Conservation (phyloP, 2,329 filamentous ascomycete species). For the Nemania sp. region DNA sequence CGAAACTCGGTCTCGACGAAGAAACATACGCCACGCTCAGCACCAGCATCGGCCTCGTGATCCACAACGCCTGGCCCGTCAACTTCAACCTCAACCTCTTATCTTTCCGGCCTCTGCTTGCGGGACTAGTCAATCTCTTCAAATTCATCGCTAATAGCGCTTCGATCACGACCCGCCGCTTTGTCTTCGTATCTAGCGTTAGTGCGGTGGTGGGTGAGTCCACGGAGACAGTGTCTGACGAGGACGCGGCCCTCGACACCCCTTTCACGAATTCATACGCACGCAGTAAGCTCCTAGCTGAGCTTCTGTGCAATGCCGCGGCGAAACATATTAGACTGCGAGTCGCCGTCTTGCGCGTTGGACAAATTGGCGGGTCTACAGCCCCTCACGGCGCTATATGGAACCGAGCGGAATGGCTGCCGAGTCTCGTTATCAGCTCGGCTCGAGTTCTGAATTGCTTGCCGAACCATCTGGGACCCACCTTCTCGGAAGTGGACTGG, state of each 20-base stretch:
- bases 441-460: conserved; percentile 42
- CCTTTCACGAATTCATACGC: conserved; percentile 30
- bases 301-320: conserved; percentile 33
- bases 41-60: conserved; percentile 21
- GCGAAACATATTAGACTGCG: conserved; percentile 19
- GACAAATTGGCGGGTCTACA: conserved; percentile 37
- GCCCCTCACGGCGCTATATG: conserved; percentile 36
- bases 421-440: conserved; percentile 46
- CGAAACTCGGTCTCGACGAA: neutral
- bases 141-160: conserved; percentile 22
- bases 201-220: too few species aligned
- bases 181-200: too few species aligned
- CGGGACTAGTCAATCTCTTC: conserved; percentile 29
- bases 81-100: conserved; percentile 31
- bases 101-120: conserved; percentile 27
- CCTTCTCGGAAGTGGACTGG: conserved; percentile 46
- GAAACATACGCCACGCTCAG: conserved; percentile 23
- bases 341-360: conserved; percentile 31
- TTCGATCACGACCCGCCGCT: too few species aligned
- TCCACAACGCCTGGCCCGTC: conserved; percentile 34
- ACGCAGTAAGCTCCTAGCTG: conserved; percentile 36
- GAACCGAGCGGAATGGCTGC: conserved; percentile 48
- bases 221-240: conserved; percentile 26
- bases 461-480: conserved; percentile 42
- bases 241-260: too few species aligned